Conservation (phyloP, 441 rosid species). For the Arabidopsis lyrata region DNA sequence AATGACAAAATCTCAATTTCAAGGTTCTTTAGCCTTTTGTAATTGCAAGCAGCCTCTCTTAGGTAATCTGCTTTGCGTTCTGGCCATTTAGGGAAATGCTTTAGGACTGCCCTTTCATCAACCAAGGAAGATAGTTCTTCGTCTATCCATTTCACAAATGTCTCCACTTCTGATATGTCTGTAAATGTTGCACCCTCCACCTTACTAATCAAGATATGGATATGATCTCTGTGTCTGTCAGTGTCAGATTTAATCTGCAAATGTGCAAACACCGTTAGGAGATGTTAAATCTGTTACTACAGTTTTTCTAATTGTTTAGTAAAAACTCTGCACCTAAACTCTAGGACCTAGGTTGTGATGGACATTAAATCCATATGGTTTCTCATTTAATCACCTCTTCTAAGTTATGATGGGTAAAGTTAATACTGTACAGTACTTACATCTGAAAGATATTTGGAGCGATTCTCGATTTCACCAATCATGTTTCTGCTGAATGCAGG, state of each 20-base stretch:
- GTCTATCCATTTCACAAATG: constrained; percentile 72
- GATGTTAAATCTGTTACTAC: constrained; percentile 8
- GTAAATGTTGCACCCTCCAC: constrained; percentile 61
- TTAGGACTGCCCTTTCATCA: constrained; percentile 79
- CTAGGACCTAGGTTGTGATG: not conserved
- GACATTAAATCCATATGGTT: not conserved
- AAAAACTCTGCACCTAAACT: not conserved
- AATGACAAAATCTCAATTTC: constrained; percentile 63
- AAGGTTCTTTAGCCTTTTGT: constrained; percentile 59
- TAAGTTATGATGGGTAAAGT: constrained; percentile 14
- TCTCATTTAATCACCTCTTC: constrained; percentile 8
- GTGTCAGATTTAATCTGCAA: constrained; percentile 74
- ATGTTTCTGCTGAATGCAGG: constrained; percentile 63
- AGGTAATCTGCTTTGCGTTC: constrained; percentile 73
- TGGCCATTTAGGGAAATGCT: constrained; percentile 81
- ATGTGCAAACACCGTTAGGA: constrained; percentile 16
- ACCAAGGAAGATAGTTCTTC: constrained; percentile 67
- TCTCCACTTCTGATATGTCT: constrained; percentile 68
- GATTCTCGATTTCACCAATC: constrained; percentile 97
- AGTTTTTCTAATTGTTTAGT: not conserved
- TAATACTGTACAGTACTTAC: constrained; percentile 57
- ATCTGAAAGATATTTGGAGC: constrained; percentile 84
- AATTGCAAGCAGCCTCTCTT: constrained; percentile 73
- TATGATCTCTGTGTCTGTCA: constrained; percentile 61
- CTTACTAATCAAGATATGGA: constrained; percentile 59